Evolutionary conservation across 2,329 filamentous ascomycete genomes (phyloP), one percentile per base, ranked within the genome.

Genomic region (Alternaria triticimaculans): DNA sequence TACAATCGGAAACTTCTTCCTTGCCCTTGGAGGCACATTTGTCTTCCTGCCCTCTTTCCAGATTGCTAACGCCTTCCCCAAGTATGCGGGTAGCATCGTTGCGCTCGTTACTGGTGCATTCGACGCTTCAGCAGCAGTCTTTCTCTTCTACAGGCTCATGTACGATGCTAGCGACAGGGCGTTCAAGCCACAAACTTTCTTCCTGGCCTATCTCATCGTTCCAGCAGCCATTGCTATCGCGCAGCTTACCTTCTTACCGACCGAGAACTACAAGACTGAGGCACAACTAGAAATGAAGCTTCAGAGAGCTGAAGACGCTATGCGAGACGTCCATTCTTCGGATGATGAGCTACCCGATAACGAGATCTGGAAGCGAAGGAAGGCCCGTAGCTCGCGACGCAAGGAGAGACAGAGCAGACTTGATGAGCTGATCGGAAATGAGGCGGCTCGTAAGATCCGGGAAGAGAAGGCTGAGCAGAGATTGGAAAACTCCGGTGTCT

Each of bases 31-130:
- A 20, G 93, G 92, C 0, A 91, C 92, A 3, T 94, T 94, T 72
- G 87, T 92, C 55, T 96, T 93, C 79, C 92, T 96, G 61, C 90
- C 92, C 9, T 92, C 90, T 4, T 95, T 95, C 79, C 92, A 96
- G 76, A 87, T 96, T 43, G 93, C 92, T 43, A 96, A 96, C 78
- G 89, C 92, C 3, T 95, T 96, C 74, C 92, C 92, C 1, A 86
- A 86, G 54, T 87, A 90, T 73, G 92, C 92, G 1, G 92, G 92
- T 2, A 82, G 93, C n/a, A 93, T 96, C 66, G 83, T 96, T 9
- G 92, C 93, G 3, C 84, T 93, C 33, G 81, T 96, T 56, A 95
- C 92, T 0, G 92, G 92, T 6, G 92, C 92, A 5, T 96, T 96
- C 76, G 92, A 96, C 78, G 90, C 92, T 1, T 94, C 92, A 1